phyloP scores from a whole-genome alignment of 495 filamentous ascomycete species.

The Oleoguttula mirabilis region DNA sequence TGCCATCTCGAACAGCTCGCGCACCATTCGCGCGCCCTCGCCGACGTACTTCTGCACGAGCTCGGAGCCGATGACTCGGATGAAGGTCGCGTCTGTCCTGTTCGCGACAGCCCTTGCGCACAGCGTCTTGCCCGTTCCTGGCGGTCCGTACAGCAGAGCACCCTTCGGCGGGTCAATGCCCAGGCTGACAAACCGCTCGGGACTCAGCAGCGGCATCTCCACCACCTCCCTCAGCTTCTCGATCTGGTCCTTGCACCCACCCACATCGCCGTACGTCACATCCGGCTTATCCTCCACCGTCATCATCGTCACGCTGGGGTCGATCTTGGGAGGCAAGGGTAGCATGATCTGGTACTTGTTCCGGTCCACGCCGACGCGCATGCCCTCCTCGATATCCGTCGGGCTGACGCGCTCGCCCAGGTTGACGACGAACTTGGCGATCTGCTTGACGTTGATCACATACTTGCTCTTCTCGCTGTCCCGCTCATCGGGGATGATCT shows the following conservation, averaged over 20 bases:
- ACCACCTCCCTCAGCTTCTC: constrained; percentile 98
- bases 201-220: constrained; percentile 92
- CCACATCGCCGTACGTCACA: constrained; percentile 97
- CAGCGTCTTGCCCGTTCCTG: constrained; percentile 94
- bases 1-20: constrained; percentile 98
- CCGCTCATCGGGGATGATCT: constrained; percentile 96
- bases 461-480: constrained; percentile 98
- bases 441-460: constrained; percentile 99
- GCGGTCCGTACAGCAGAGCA: constrained; percentile 89
- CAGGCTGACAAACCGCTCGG: constrained; percentile 90
- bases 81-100: constrained; percentile 95
- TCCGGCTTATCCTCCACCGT: constrained; percentile 99
- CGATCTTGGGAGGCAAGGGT: constrained; percentile 96
- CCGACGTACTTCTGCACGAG: constrained; percentile 98
- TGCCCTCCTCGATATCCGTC: constrained; percentile 98
- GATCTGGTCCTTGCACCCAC: constrained; percentile 98
- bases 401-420: constrained; percentile 92
- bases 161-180: constrained; percentile 98
- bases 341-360: constrained; percentile 98
- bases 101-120: constrained; percentile 96
- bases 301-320: constrained; percentile 99
- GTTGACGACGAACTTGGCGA: constrained; percentile 98
- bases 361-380: constrained; percentile 93
- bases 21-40: constrained; percentile 94
- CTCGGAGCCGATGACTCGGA: constrained; percentile 93